Conservation (phyloP, 768 basidiomycete species). For the Hygrophorus russula region DNA sequence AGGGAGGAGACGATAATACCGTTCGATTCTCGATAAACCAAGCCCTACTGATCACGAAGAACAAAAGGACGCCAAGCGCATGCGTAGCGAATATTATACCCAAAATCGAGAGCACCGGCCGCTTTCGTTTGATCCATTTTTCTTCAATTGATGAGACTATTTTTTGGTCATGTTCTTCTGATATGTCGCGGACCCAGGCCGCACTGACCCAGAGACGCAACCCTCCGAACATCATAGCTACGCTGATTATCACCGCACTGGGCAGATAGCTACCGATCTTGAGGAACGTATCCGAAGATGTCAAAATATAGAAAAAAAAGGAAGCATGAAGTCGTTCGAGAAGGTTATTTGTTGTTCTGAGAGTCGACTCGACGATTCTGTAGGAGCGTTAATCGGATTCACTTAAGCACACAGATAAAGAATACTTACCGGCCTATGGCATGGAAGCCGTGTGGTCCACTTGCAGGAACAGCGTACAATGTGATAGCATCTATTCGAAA, state of each 20-base stretch:
- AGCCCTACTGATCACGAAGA: conserved; percentile 32
- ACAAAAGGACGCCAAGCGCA: conserved; percentile 37
- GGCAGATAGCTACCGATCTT: conserved; percentile 90
- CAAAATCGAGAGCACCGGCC: conserved; percentile 46
- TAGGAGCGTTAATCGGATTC: conserved; percentile 5
- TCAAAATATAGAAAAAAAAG: conserved; percentile 90
- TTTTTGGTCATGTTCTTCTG: conserved; percentile 1
- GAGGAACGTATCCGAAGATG: conserved; percentile 52
- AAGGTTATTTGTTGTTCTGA: conserved; percentile 88
- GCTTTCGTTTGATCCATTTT: conserved; percentile 34
- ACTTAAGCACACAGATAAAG: background rate
- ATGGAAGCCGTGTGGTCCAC: conserved; percentile 93
- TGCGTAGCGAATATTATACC: conserved; percentile 49
- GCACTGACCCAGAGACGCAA: conserved; percentile 61
- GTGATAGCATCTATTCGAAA: conserved; percentile 94
- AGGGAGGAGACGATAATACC: conserved; percentile 20
- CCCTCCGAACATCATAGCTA: conserved; percentile 80
- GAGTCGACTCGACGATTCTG: conserved; percentile 77
- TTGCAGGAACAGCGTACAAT: conserved; percentile 75
- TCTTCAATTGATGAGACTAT: background rate
- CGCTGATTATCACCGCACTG: conserved; percentile 72
- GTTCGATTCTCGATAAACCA: conserved; percentile 29
- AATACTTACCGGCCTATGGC: conserved; percentile 69
- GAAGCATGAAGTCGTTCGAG: conserved; percentile 95
- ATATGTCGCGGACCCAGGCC: conserved; percentile 33